phyloP scores from a whole-genome alignment of 2,329 filamentous ascomycete species.

The Fonsecaea nubica region DNA sequence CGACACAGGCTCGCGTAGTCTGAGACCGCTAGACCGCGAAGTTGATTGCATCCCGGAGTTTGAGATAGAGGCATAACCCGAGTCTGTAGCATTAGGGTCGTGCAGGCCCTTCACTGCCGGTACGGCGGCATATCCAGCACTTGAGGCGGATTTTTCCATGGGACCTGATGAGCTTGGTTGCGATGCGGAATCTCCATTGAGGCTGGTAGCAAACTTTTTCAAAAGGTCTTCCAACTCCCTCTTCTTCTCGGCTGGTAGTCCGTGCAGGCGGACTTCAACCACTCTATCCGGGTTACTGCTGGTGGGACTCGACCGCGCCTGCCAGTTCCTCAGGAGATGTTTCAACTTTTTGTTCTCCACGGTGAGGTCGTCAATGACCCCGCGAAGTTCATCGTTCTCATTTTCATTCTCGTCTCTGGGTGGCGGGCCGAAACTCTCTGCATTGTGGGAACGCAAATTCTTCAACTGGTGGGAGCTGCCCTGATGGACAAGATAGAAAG shows the following conservation, averaged over 20 bases:
- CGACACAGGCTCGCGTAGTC: slow-evolving; percentile 19
- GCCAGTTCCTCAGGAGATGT: slow-evolving; percentile 73
- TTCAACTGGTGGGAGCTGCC: slow-evolving; percentile 29
- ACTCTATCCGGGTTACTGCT: slow-evolving; percentile 75
- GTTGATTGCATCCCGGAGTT: slow-evolving; percentile 36
- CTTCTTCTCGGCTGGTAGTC: slow-evolving; percentile 73
- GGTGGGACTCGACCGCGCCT: slow-evolving; percentile 55
- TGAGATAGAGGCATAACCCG: slow-evolving; percentile 50
- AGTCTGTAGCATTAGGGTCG: slow-evolving; percentile 36
- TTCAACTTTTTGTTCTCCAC: slow-evolving; percentile 81
- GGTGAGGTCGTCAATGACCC: slow-evolving; percentile 86
- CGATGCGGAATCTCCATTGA: slow-evolving; percentile 29
- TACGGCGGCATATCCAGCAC: slow-evolving; percentile 5
- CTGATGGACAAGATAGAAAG: slow-evolving; percentile 45
- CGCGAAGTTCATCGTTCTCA: slow-evolving; percentile 75
- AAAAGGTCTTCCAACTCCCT: slow-evolving; percentile 76
- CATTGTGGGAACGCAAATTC: slow-evolving; percentile 35
- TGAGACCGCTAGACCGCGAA: slow-evolving; percentile 16
- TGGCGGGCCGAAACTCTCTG: slow-evolving; percentile 39
- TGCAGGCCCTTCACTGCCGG: not conserved
- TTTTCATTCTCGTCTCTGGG: slow-evolving; percentile 62
- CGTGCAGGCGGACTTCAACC: slow-evolving; percentile 82
- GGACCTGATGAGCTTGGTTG: slow-evolving; percentile 25
- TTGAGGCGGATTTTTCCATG: slow-evolving; percentile 20
- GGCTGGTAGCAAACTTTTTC: slow-evolving; percentile 62